Evolutionary conservation across 1,284 basidiomycete species (phyloP).

Genomic region (Austroboletus rostrupii): DNA sequence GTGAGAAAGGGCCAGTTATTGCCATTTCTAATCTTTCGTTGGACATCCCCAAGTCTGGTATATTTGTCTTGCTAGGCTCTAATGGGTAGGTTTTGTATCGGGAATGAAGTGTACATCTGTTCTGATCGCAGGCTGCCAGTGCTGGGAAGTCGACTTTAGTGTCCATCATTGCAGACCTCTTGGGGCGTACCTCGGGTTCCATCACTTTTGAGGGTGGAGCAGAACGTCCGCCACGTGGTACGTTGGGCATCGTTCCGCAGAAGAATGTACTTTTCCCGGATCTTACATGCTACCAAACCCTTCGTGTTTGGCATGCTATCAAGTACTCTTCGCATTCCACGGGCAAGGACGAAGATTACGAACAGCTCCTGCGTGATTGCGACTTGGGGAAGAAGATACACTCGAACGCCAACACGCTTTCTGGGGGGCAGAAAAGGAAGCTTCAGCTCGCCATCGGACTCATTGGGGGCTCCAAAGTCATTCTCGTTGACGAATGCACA

Average conservation of each 20-base stretch:
- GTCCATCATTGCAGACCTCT: constrained; percentile 61
- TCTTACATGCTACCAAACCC: constrained; percentile 68
- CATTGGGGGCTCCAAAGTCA: constrained; percentile 68
- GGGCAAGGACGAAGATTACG: constrained; percentile 41
- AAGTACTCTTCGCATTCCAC: constrained; percentile 55
- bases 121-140: constrained; percentile 34
- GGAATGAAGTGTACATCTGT: neutral
- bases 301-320: constrained; percentile 69
- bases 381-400: constrained; percentile 67
- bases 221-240: constrained; percentile 52
- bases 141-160: constrained; percentile 79
- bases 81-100: constrained; percentile 49
- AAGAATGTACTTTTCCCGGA: constrained; percentile 82
- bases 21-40: constrained; percentile 64
- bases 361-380: constrained; percentile 64
- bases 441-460: constrained; percentile 76
- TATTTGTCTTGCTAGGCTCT: constrained; percentile 72
- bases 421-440: constrained; percentile 81
- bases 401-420: constrained; percentile 61
- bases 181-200: constrained; percentile 54
- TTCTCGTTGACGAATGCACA: constrained; percentile 76
- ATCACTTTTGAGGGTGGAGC: constrained; percentile 60
- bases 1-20: constrained; percentile 41
- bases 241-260: constrained; percentile 75
- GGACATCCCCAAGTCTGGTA: constrained; percentile 63